Evolutionary conservation across 1,284 basidiomycete species (phyloP).

Genomic region (Ceratobasidium sp.): DNA sequence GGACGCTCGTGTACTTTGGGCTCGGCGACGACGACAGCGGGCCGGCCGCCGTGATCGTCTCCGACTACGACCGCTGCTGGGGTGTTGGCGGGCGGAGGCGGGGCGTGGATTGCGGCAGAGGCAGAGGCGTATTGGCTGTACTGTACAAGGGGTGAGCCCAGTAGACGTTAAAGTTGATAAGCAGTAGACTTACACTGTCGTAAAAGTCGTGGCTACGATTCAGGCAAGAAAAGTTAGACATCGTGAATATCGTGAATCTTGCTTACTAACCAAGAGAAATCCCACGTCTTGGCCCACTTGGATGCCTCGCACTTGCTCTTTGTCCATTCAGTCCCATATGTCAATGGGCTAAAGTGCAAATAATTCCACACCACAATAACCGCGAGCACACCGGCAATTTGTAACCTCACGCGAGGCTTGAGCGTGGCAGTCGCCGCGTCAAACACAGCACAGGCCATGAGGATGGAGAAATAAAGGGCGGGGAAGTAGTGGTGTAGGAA

Average conservation of each 20-base stretch:
- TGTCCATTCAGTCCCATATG: conserved; percentile 92
- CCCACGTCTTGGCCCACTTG: conserved; percentile 93
- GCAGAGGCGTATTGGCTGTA: conserved; percentile 38
- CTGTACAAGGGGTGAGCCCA: conserved; percentile 12
- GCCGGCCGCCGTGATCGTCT: conserved; percentile 50
- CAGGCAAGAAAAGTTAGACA: conserved; percentile 9
- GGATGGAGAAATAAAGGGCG: conserved; percentile 92
- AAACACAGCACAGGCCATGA: conserved; percentile 82
- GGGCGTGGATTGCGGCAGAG: conserved; percentile 52
- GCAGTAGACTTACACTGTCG: conserved; percentile 62
- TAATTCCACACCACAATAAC: conserved; percentile 83
- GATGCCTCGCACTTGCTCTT: conserved; percentile 78
- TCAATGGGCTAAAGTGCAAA: conserved; percentile 81
- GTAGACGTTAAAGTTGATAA: neutral
- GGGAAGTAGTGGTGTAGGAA: conserved; percentile 98
- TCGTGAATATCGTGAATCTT: neutral
- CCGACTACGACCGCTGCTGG: conserved; percentile 63
- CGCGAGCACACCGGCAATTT: conserved; percentile 79
- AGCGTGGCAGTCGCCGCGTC: conserved; percentile 86
- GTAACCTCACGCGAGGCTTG: conserved; percentile 78
- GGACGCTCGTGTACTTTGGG: conserved; percentile 21
- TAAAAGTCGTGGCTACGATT: conserved; percentile 68
- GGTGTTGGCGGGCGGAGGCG: conserved; percentile 61
- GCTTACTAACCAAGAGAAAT: conserved; percentile 84
- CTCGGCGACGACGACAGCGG: conserved; percentile 47